Evolutionary conservation across 1,284 basidiomycete species (phyloP), one percentile per base, ranked within the genome.

Genomic region (Papiliotrema nemorosa): DNA sequence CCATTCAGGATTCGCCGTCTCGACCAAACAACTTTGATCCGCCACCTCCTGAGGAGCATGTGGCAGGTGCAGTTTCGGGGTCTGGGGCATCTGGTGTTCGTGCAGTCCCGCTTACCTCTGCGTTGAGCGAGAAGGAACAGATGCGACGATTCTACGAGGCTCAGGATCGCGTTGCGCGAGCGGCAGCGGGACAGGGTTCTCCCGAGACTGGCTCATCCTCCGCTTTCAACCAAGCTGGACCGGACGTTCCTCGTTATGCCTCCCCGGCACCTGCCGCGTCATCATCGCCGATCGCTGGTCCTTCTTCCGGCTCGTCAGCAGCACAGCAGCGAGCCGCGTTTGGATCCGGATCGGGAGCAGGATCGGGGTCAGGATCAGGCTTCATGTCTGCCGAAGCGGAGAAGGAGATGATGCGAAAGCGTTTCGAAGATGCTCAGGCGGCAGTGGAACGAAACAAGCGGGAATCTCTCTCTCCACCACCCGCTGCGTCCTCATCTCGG

Each of bases 101-200:
- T 31, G 9, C 29, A 31, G 29, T 14, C 14, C 14, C 29, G 29
- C n/a, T n/a, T n/a, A 21, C 25, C 16, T 18, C 45, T 14, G 62
- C 61, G 2, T 41, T 50, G 33, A 38, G 53, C 29, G 69, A 69
- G 52, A 70, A 69, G 50, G 66, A 66, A 38, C 50, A 55, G 49
- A 70, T 72, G 69, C 52, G 54, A 37, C 47, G 55, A 35, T 63
- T 63, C 21, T 67, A 69, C 51, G 66, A 64, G 43, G 60, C 62
- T 20, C 52, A 53, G 29, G 59, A 59, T 27, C 22, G 40, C 24
- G 59, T 61, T 12, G 43, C 52, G 10, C 54, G 45, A 16, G 53
- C 56, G 6, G 14, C 12, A 6, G 35, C 6, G 6, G 35, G 35
- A 37, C 14, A 14, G 14, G n/a, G 9, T n/a, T 37, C 35, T 9